Percentiles rank a stretch among this genome's conserved stretches.
Conservation (phyloP, 176 grass and related monocot genomes). For the Lolium perenne region DNA sequence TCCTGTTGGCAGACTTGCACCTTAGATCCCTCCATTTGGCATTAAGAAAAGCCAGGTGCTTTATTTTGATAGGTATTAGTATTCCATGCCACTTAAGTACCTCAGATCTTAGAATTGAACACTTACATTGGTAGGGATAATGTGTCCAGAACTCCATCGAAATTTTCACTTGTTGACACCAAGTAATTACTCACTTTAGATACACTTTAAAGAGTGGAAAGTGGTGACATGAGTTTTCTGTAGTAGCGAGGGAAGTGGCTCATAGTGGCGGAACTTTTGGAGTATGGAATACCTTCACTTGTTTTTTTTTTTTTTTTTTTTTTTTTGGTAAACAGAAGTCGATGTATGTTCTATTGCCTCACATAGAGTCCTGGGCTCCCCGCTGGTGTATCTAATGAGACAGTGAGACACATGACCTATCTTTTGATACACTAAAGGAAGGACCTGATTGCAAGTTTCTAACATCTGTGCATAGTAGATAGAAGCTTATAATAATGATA, state of each 20-base stretch:
- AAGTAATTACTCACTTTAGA: neutral
- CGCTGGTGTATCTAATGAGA: neutral
- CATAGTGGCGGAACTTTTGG: neutral
- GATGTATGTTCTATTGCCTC: slow-evolving; percentile 4
- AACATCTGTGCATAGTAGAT: neutral
- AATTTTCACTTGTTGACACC: neutral
- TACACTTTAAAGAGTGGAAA: neutral
- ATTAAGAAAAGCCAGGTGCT: neutral
- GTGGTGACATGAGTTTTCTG: neutral
- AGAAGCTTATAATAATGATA: neutral
- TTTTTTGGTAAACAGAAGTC: neutral
- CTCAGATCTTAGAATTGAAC: slow-evolving; percentile 19
- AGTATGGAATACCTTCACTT: neutral
- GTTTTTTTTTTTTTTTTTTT: neutral
- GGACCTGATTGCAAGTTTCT: neutral
- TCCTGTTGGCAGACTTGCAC: slow-evolving; percentile 2
- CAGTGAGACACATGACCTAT: neutral
- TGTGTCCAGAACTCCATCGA: neutral
- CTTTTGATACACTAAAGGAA: slow-evolving; percentile 16
- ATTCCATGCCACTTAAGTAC: neutral
- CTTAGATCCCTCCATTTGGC: neutral
- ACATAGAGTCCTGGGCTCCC: neutral
- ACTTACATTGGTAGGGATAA: neutral
- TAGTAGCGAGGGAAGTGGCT: neutral
- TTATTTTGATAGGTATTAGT: neutral